These are phyloP conservation scores for Talaromyces amestolkiae DNA, from an alignment of 2,329 filamentous ascomycete species.

Conservation along the genomic window DNA sequence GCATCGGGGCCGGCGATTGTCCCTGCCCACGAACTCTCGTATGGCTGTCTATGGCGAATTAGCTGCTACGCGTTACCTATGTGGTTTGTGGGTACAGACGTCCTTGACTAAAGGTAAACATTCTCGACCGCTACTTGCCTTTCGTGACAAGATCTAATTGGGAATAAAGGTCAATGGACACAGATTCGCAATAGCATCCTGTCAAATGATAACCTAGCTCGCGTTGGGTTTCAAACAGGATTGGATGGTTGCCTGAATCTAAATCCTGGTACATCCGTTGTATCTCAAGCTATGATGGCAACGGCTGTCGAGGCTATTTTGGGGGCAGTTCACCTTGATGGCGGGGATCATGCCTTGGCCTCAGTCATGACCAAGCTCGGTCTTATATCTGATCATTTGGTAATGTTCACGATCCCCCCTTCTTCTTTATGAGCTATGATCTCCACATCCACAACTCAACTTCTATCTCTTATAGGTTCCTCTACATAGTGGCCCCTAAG, in stretches of 20 bases:
- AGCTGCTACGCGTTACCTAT: neutral
- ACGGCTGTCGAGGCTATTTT: constrained; percentile 12
- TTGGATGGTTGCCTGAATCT: neutral
- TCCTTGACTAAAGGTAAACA: constrained; percentile 2
- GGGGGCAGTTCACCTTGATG: constrained; percentile 11
- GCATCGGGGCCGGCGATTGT: neutral
- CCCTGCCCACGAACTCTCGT: neutral
- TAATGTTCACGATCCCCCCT: neutral
- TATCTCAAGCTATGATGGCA: constrained; percentile 10
- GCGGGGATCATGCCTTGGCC: constrained; percentile 8
- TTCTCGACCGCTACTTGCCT: neutral
- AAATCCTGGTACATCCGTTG: neutral
- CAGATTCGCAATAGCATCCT: neutral
- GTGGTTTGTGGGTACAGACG: neutral
- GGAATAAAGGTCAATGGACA: neutral
- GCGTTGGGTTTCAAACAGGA: neutral
- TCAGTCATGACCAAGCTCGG: constrained; percentile 7
- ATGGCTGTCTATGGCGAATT: constrained; percentile 11
- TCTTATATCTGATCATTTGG: constrained; percentile 10
- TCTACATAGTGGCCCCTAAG: neutral
- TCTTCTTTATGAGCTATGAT: neutral
- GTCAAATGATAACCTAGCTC: neutral
- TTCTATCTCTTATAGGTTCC: constrained; percentile 5
- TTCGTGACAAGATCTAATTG: neutral
- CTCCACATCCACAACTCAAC: neutral